A percentile compares a stretch with the other conserved stretches of the same genome.
Evolutionary conservation across 352 stramenopile genomes (phyloP).

Genomic region (Pilasporangium apinafurcum): DNA sequence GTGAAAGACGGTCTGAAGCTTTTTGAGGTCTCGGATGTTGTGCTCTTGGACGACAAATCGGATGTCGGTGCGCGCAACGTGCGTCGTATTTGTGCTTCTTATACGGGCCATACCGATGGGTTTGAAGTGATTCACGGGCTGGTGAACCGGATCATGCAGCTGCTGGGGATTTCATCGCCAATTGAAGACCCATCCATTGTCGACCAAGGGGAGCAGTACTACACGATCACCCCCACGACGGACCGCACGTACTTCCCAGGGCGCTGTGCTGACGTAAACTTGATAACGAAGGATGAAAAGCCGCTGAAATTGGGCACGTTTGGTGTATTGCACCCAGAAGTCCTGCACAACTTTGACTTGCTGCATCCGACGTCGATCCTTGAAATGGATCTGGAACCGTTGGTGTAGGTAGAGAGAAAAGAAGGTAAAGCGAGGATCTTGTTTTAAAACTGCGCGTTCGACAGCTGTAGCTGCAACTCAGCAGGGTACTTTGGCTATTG

Average conservation of each 20-base stretch:
- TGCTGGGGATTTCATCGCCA: constrained; percentile 89
- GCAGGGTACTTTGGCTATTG: no score
- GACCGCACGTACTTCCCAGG: constrained; percentile 94
- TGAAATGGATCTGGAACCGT: constrained; percentile 97
- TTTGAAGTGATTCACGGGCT: constrained; percentile 99
- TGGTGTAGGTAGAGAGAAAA: constrained; percentile 80
- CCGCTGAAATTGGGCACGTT: constrained; percentile 91
- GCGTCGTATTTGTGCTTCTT: constrained; percentile 93
- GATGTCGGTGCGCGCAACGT: constrained; percentile 96
- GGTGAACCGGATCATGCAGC: constrained; percentile 98
- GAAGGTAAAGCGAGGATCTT: not conserved
- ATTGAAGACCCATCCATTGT: constrained; percentile 63
- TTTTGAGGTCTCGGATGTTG: constrained; percentile 99
- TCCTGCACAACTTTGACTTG: constrained; percentile 98
- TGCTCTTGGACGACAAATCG: constrained; percentile 90
- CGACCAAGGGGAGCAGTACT: constrained; percentile 72
- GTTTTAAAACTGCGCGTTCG: no score
- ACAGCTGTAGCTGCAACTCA: no score
- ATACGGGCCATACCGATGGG: constrained; percentile 95
- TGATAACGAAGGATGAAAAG: constrained; percentile 71
- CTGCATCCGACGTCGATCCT: constrained; percentile 94
- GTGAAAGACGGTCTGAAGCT: constrained; percentile 98
- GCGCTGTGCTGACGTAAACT: constrained; percentile 93
- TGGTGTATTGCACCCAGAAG: constrained; percentile 97
- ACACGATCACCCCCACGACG: constrained; percentile 56